A percentile compares a stretch with the other conserved stretches of the same genome.
These are phyloP conservation scores for Dothistroma pini DNA, from an alignment of 2,329 filamentous ascomycete species.

Conservation along the genomic window DNA sequence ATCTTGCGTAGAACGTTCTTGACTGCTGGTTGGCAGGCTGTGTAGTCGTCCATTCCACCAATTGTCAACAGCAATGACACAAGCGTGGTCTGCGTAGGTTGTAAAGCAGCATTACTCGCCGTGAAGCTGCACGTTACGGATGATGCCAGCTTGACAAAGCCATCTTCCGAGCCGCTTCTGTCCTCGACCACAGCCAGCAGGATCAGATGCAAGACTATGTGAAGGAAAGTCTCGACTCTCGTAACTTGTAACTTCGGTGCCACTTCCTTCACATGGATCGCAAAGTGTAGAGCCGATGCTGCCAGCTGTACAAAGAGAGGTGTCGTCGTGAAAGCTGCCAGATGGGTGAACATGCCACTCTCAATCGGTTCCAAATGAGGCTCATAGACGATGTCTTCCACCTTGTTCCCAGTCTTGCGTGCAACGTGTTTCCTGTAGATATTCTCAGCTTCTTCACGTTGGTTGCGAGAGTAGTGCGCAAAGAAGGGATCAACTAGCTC, in stretches of 20 bases:
- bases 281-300: constrained; percentile 82
- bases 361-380: constrained; percentile 74
- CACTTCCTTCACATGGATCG: constrained; percentile 63
- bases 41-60: constrained; percentile 67
- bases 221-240: constrained; percentile 84
- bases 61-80: constrained; percentile 50
- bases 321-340: constrained; percentile 77
- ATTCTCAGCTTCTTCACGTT: constrained; percentile 89
- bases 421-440: constrained; percentile 85
- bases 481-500: constrained; percentile 93
- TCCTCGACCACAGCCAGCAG: constrained; percentile 86
- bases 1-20: constrained; percentile 77
- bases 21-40: constrained; percentile 80
- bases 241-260: constrained; percentile 75
- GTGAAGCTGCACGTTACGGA: constrained; percentile 12
- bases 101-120: neutral
- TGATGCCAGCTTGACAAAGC: constrained; percentile 29
- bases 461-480: constrained; percentile 94
- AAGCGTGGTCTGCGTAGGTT: constrained; percentile 25
- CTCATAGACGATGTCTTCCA: constrained; percentile 85
- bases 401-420: constrained; percentile 76
- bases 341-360: constrained; percentile 70
- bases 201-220: constrained; percentile 83
- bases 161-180: constrained; percentile 28
- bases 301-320: constrained; percentile 86